Evolutionary conservation across 495 filamentous ascomycete genomes (phyloP), one percentile per base, ranked within the genome.

Genomic region (Hyphodiscus hymeniophilus): DNA sequence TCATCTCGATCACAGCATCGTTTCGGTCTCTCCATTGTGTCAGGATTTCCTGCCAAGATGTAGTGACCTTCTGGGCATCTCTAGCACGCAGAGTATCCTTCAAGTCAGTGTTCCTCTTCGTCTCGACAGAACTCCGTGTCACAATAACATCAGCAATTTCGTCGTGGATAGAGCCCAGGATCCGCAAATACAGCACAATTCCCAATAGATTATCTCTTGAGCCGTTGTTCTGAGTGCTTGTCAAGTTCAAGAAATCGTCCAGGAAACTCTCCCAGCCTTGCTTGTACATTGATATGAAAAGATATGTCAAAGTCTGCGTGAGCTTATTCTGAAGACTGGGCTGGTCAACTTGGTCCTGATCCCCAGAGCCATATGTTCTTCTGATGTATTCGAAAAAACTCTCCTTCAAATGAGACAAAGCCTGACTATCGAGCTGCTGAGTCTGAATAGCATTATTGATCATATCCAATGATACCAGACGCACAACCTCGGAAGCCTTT

Each of bases 91-190:
- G 73, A 52, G 94, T 57, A 66, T 99, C 92, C 60, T 97, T 99
- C 47, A 99, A 72, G 36, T 85, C 74, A 23, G 77, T 86, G 60
- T 90, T 87, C 51, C 81, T 80, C 51, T 84, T 85, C 51, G 82
- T 79, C 51, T 96, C 88, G 28, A 76, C 72, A 12, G 76, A 73
- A 21, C 83, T 79, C 35, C 89, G 77, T 16, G 81, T 76, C n/a
- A 96, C 69, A 44, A 96, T 68, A 23, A 87, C 75, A 69, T 99
- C 92, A 38, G 89, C 92, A 64, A 99, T 94, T 64, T 99, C 92
- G 57, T 99, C 92, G 60, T 99, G 92, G 31, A 99, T 80, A 32
- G 88, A 87, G 60, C 80, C 73, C 36, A 95, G 73, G 52, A 94
- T 77, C 39, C 91, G 84, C 31, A 99, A 73, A 66, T 95, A 99